phyloP scores from a whole-genome alignment of 371 early-diverging fungal species.

The Rhizopus delemar region DNA sequence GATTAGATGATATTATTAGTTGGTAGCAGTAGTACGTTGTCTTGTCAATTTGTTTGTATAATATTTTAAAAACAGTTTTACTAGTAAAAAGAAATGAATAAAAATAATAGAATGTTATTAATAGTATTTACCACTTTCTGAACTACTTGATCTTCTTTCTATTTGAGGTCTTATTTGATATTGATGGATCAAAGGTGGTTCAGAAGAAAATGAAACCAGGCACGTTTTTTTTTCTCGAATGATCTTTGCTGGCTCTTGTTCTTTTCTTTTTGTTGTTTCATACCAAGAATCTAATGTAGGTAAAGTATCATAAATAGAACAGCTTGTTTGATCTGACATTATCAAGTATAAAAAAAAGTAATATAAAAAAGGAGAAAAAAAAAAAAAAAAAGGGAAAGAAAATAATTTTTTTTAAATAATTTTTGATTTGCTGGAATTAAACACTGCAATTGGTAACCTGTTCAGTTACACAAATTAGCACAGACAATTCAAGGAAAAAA shows the following conservation, averaged over 20 bases:
- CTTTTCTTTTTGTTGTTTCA: conserved; percentile 3
- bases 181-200: conserved; percentile 35
- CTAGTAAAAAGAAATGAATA: conserved; percentile 6
- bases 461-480: too few relatives aligned
- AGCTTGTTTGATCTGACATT: conserved; percentile 10
- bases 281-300: conserved; percentile 45
- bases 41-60: conserved; percentile 24
- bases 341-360: background rate
- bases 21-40: conserved; percentile 2
- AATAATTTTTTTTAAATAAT: too few relatives aligned
- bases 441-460: too few relatives aligned
- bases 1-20: background rate
- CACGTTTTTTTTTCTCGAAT: conserved; percentile 9
- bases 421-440: too few relatives aligned
- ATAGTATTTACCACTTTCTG: conserved; percentile 17
- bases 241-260: conserved; percentile 13
- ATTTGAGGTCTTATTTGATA: conserved; percentile 11
- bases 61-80: conserved; percentile 23
- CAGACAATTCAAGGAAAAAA: too few relatives aligned
- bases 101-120: background rate
- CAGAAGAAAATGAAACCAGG: conserved; percentile 34
- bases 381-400: too few relatives aligned
- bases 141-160: conserved; percentile 20
- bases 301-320: conserved; percentile 36
- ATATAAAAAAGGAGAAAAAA: conserved; percentile 1